Evolutionary conservation across 2,329 filamentous ascomycete genomes (phyloP).

Genomic region (Clathrospora elynae): DNA sequence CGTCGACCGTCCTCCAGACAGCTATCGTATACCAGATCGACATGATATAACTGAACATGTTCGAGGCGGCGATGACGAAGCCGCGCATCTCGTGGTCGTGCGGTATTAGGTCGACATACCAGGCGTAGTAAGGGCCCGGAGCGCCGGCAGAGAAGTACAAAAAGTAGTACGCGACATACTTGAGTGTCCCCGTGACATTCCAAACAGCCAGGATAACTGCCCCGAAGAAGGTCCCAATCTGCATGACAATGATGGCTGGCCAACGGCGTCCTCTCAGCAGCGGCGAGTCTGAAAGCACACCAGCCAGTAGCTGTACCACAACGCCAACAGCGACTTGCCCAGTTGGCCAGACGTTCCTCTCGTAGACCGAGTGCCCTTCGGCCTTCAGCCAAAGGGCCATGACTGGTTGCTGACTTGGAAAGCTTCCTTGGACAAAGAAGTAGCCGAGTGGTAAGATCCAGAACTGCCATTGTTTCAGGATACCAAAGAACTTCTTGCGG

Average conservation of each 20-base stretch:
- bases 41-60: conserved; percentile 23
- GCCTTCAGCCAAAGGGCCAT: conserved; percentile 54
- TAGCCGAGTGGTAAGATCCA: conserved; percentile 56
- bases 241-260: conserved; percentile 51
- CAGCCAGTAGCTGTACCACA: conserved; percentile 53
- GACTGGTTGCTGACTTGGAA: conserved; percentile 24
- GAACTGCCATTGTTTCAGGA: conserved; percentile 55
- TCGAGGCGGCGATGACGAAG: conserved; percentile 29
- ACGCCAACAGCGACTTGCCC: conserved; percentile 52
- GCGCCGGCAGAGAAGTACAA: conserved; percentile 29
- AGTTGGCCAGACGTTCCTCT: conserved; percentile 57
- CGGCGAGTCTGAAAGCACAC: conserved; percentile 40
- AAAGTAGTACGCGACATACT: conserved; percentile 43
- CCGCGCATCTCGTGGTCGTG: conserved; percentile 38
- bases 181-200: conserved; percentile 53
- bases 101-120: conserved; percentile 33
- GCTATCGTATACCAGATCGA: conserved; percentile 14
- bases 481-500: conserved; percentile 51
- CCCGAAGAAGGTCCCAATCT: conserved; percentile 48
- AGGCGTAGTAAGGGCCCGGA: conserved; percentile 33
- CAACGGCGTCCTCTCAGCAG: conserved; percentile 31
- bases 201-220: conserved; percentile 53
- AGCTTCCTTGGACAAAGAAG: conserved; percentile 47
- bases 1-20: conserved; percentile 30
- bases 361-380: conserved; percentile 51